These are phyloP conservation scores for Cicer pinnatifidum DNA, from an alignment of 306 rosid species.

Conservation along the genomic window DNA sequence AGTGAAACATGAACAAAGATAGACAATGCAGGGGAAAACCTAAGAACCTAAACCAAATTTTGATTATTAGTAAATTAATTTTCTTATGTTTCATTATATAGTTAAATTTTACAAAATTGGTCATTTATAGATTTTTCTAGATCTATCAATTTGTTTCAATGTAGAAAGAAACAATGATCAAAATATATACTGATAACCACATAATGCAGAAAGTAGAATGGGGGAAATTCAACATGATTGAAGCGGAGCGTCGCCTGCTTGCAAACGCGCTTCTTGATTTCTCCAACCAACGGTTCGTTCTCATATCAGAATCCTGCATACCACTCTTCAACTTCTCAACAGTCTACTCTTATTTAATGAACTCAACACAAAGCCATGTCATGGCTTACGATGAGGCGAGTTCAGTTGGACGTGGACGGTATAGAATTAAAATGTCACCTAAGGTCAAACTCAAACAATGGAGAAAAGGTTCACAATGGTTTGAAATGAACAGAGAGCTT, in stretches of 20 bases:
- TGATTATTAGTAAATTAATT: conserved; percentile 4
- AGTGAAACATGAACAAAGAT: not conserved
- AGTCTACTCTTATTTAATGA: conserved; percentile 60
- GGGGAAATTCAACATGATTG: conserved; percentile 82
- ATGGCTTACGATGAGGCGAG: conserved; percentile 60
- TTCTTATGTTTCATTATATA: conserved; percentile 6
- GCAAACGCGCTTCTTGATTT: conserved; percentile 82
- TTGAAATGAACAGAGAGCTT: conserved; percentile 66
- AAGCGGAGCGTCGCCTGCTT: conserved; percentile 80
- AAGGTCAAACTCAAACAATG: conserved; percentile 54
- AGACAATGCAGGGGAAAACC: not conserved
- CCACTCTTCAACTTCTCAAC: conserved; percentile 81
- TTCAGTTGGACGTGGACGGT: conserved; percentile 64
- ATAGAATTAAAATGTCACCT: conserved; percentile 59
- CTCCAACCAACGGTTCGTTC: conserved; percentile 80
- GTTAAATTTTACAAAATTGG: not conserved
- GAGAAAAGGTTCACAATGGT: conserved; percentile 92
- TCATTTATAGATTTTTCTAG: not conserved
- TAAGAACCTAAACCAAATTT: not conserved
- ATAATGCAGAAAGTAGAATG: conserved; percentile 64
- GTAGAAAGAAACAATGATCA: not conserved
- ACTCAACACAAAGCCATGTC: conserved; percentile 56
- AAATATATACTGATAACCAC: not conserved
- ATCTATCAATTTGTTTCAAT: conserved; percentile 6
- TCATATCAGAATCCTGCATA: conserved; percentile 79